Base-by-base conservation (phyloP, 352 stramenopile genomes). In the Elongisporangium senticosum region DNA sequence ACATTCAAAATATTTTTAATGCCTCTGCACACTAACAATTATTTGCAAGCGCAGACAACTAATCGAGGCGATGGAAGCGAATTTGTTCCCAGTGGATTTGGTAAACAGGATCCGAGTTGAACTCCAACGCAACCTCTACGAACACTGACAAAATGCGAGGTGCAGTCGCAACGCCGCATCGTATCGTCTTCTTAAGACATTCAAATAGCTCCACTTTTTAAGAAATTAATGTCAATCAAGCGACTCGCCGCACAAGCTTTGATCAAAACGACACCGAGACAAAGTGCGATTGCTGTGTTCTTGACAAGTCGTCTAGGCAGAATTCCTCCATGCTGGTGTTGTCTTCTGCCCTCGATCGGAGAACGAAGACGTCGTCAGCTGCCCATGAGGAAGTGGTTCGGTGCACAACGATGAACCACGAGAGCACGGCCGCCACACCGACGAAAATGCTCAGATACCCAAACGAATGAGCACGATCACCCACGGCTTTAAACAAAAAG, bases 401-500 rank as follows among this genome's bases (percentile, higher is more conserved):
- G 33, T 43, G 33, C 11, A 43, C 33, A 17, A 43, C 33, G 33
- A 43, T 43, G 33, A 43, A 17, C 33, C 33, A 43, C 11, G 33
- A 43, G 50, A 17, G 52, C 28, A 70, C 50, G 0, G 65, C 68
- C 21, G 55, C 65, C 13, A 54, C 55, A 6, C 56, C 53, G 6
- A 80, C 61, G 49, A 80, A 71, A 5, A 69, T 65, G 39, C 69
- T 85, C 24, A 85, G 49, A 39, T 79, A 81, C 55, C 69, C 22
- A 54, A 80, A 82, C 14, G 68, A 74, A 28, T 56, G 56, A 15
- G 62, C 59, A 7, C 68, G 64, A 39, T 59, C 59, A 1, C 55
- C 69, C 2, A 85, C 67, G 10, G 53, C 58, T 28, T 73, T 81
- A 49, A 87, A 87, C 2, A 85, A 58, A 33, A 85, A 72, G 1